phyloP scores from a whole-genome alignment of 2,329 filamentous ascomycete genomes.

The Ophiocordyceps sinensis region DNA sequence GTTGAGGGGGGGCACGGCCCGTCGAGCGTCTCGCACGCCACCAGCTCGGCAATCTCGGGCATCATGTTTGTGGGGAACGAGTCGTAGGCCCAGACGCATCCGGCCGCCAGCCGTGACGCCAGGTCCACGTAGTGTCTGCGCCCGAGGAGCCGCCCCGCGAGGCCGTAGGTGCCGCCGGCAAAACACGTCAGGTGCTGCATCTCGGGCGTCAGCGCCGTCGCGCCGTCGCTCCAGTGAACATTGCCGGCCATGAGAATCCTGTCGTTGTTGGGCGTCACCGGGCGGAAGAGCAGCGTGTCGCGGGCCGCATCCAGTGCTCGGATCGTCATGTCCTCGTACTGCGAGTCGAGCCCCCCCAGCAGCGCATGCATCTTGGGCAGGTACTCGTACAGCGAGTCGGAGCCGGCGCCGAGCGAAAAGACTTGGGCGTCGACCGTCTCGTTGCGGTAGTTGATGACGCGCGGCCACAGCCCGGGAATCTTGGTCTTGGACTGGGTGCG shows the following conservation, averaged over 20 bases:
- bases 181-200: constrained; percentile 55
- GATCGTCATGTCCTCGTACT: constrained; percentile 52
- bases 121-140: constrained; percentile 29
- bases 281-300: constrained; percentile 51
- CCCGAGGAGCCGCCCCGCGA: constrained; percentile 48
- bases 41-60: constrained; percentile 31
- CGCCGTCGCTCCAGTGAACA: constrained; percentile 13
- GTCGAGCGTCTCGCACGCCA: constrained; percentile 19
- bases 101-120: constrained; percentile 32
- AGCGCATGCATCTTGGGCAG: constrained; percentile 45
- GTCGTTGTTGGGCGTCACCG: constrained; percentile 43
- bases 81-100: constrained; percentile 40
- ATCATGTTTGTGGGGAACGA: constrained; percentile 35
- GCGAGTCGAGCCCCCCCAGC: constrained; percentile 47
- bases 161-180: constrained; percentile 53
- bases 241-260: constrained; percentile 46
- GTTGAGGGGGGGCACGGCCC: constrained; percentile 20
- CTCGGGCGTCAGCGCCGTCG: constrained; percentile 16
- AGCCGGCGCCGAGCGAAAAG: constrained; percentile 30
- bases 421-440: constrained; percentile 24
- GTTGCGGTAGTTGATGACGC: constrained; percentile 44
- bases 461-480: constrained; percentile 61
- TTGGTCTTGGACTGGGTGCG: constrained; percentile 49
- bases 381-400: constrained; percentile 43
- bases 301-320: constrained; percentile 46